Evolutionary conservation across 1,139 yeast genomes (phyloP).

Genomic region (Nakaseomyces bracarensis): DNA sequence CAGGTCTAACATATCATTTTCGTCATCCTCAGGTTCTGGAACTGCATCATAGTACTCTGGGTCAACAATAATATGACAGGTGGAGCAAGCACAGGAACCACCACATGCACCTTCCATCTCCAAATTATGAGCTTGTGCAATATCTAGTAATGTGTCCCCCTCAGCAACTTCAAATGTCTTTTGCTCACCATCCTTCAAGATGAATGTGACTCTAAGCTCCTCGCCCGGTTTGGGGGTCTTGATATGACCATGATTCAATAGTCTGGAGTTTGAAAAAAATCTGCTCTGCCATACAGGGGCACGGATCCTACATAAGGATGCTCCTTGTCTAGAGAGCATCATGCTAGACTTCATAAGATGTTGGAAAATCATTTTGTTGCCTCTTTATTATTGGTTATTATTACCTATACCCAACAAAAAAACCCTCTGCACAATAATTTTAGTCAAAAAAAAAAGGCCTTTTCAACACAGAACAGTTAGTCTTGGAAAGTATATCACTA

Average conservation of each 20-base stretch:
- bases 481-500: too few relatives aligned
- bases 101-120: slow-evolving; percentile 99
- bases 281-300: slow-evolving; percentile 6
- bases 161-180: slow-evolving; percentile 77
- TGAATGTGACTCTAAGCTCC: slow-evolving; percentile 76
- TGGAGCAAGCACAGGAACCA: slow-evolving; percentile 97
- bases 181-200: slow-evolving; percentile 85
- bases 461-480: too few relatives aligned
- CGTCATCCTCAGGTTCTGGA: slow-evolving; percentile 96
- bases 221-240: slow-evolving; percentile 91
- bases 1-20: slow-evolving; percentile 94
- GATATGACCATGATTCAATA: slow-evolving; percentile 64
- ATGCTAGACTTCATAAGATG: neutral
- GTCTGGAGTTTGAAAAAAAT: slow-evolving; percentile 11
- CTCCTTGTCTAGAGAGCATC: neutral
- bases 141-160: slow-evolving; percentile 85
- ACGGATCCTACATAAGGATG: neutral
- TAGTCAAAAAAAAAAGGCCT: too few relatives aligned
- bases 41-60: slow-evolving; percentile 85
- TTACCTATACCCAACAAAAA: too few relatives aligned
- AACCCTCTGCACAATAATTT: too few relatives aligned
- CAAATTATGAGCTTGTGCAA: slow-evolving; percentile 85
- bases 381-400: neutral
- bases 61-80: slow-evolving; percentile 93
- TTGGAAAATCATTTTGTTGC: neutral